phyloP scores from a whole-genome alignment of 768 basidiomycete genomes.

The Hemileccinum impolitum region DNA sequence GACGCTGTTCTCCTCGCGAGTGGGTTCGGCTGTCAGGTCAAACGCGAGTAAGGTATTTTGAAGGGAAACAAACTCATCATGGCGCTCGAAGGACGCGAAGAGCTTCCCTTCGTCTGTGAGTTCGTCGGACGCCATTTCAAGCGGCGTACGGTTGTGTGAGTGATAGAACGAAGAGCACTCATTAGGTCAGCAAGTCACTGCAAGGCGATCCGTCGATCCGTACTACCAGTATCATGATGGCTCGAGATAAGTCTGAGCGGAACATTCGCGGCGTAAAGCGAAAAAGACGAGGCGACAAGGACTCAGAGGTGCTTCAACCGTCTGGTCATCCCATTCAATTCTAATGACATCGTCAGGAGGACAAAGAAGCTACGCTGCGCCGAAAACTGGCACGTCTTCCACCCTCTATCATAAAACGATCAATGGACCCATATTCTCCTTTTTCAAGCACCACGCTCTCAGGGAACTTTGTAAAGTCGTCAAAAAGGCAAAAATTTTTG shows the following conservation, averaged over 20 bases:
- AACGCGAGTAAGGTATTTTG: conserved; percentile 50
- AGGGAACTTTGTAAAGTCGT: conserved; percentile 71
- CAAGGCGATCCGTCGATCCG: too few relatives aligned
- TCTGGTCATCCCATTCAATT: neutral
- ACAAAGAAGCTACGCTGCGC: conserved; percentile 40
- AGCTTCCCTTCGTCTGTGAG: conserved; percentile 39
- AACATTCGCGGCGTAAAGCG: conserved; percentile 38
- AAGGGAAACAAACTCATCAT: conserved; percentile 53
- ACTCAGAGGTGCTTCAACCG: conserved; percentile 20
- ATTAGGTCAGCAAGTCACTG: conserved; percentile 20
- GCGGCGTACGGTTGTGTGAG: neutral
- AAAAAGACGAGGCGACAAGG: conserved; percentile 40
- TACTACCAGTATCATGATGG: too few relatives aligned
- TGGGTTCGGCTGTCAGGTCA: conserved; percentile 44
- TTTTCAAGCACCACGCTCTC: conserved; percentile 65
- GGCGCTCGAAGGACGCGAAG: conserved; percentile 58
- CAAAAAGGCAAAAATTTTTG: conserved; percentile 79
- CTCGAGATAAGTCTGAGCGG: neutral
- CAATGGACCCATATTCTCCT: conserved; percentile 8
- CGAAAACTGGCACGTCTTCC: conserved; percentile 54
- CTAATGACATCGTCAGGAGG: conserved; percentile 31
- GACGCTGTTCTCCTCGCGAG: conserved; percentile 39
- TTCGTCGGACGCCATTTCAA: conserved; percentile 36
- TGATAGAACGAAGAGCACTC: neutral
- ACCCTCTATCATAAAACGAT: conserved; percentile 6